Conservation (phyloP, 2,329 filamentous ascomycete genomes). For the Sporothrix globosa region DNA sequence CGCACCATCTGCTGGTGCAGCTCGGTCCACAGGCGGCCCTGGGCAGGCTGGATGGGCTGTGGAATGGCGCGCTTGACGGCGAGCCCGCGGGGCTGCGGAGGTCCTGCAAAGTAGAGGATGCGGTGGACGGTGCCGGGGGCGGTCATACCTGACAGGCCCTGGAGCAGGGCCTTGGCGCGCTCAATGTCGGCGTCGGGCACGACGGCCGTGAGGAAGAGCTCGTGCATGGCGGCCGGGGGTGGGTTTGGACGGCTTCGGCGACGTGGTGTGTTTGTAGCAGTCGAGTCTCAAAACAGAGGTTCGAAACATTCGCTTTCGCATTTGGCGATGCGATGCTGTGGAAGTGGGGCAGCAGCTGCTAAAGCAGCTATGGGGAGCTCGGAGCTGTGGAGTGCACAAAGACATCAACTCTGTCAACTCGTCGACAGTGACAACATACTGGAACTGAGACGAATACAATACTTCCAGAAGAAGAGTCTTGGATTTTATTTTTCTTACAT, state of each 20-base stretch:
- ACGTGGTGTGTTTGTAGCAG: no score
- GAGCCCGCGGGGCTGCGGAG: conserved; percentile 50
- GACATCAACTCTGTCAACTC: not conserved
- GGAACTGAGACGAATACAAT: not conserved
- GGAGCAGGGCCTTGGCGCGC: conserved; percentile 56
- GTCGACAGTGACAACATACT: not conserved
- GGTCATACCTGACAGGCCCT: conserved; percentile 61
- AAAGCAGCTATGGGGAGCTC: no score
- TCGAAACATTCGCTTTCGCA: not conserved
- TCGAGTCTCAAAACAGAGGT: not conserved
- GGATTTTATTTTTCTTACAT: not conserved
- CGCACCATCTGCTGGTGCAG: conserved; percentile 58
- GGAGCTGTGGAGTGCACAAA: not conserved
- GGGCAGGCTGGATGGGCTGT: conserved; percentile 43
- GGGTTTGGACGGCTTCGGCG: no score
- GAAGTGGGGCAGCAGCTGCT: conserved; percentile 23
- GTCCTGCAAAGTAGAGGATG: conserved; percentile 59
- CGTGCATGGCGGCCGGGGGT: conserved; percentile 52
- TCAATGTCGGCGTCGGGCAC: conserved; percentile 58
- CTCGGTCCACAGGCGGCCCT: conserved; percentile 52
- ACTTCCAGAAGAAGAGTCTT: no score
- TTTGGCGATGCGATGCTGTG: conserved; percentile 25
- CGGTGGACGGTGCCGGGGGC: conserved; percentile 55
- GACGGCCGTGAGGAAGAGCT: conserved; percentile 61
- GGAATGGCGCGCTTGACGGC: conserved; percentile 45